These are phyloP conservation scores for Penicillium psychrosexuale DNA, from an alignment of 2,329 filamentous ascomycete species.

Conservation along the genomic window DNA sequence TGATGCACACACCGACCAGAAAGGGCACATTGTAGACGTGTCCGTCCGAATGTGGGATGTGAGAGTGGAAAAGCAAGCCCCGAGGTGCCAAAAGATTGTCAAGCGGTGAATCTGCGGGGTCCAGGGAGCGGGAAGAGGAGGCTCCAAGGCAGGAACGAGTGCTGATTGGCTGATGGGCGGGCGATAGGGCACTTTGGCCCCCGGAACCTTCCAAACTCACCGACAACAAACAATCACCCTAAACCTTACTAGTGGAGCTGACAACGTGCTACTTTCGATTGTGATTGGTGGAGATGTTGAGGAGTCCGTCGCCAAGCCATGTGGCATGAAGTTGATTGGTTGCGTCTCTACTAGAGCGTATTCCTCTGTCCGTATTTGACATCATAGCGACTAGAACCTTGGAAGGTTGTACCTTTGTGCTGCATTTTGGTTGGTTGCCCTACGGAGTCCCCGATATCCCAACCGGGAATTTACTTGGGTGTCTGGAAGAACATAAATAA, in stretches of 20 bases:
- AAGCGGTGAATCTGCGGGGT: constrained; percentile 23
- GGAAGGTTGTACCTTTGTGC: background rate
- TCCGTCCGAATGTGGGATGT: background rate
- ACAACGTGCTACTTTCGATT: background rate
- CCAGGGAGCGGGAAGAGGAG: constrained; percentile 11
- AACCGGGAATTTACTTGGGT: background rate
- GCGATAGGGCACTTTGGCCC: background rate
- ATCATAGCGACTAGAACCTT: constrained; percentile 1
- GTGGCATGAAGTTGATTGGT: constrained; percentile 11
- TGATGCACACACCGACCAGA: background rate
- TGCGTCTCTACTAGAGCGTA: background rate
- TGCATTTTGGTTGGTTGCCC: constrained; percentile 24
- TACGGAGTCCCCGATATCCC: constrained; percentile 12
- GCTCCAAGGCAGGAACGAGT: constrained; percentile 20
- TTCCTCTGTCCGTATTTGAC: background rate
- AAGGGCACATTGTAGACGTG: background rate
- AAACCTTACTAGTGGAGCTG: constrained; percentile 26
- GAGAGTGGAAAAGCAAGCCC: background rate
- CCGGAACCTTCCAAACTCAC: constrained; percentile 14
- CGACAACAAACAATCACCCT: constrained; percentile 16
- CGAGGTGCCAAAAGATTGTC: constrained; percentile 5
- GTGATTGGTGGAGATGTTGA: constrained; percentile 10
- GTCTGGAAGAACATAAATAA: constrained; percentile 18
- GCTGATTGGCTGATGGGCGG: constrained; percentile 13
- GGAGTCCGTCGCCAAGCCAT: constrained; percentile 1